A percentile compares a stretch with the other conserved stretches of the same genome.
Evolutionary conservation across 768 basidiomycete species (phyloP).

Genomic region (Lanmaoa rubissima): DNA sequence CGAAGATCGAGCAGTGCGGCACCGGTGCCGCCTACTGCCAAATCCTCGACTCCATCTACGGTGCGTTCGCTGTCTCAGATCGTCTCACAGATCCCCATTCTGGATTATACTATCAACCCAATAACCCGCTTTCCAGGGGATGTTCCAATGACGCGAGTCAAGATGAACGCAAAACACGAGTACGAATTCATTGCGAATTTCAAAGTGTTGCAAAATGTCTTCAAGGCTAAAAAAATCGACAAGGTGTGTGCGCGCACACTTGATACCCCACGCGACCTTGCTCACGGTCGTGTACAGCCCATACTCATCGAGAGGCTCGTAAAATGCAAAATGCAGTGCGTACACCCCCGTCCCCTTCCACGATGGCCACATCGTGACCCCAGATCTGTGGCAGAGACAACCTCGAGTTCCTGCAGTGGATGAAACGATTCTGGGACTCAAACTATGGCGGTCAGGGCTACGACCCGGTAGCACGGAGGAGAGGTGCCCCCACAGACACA

Average conservation of each 20-base stretch:
- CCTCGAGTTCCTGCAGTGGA: conserved; percentile 97
- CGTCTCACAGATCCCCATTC: conserved; percentile 18
- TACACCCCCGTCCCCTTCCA: conserved; percentile 20
- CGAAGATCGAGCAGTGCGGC: conserved; percentile 90
- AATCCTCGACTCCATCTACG: conserved; percentile 91
- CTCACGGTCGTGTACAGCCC: conserved; percentile 50
- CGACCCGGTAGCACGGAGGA: conserved; percentile 79
- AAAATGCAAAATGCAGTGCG: conserved; percentile 99
- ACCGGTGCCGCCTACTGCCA: conserved; percentile 94
- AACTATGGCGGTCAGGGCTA: conserved; percentile 88
- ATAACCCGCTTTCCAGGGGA: conserved; percentile 55
- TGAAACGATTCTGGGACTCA: conserved; percentile 92
- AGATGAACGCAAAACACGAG: conserved; percentile 94
- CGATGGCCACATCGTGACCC: conserved; percentile 16
- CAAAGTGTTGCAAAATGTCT: conserved; percentile 90
- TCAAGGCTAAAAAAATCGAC: conserved; percentile 92
- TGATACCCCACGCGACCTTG: background rate
- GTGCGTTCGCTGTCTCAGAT: conserved; percentile 42
- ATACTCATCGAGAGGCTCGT: conserved; percentile 93
- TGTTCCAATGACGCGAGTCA: conserved; percentile 87
- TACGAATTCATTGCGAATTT: conserved; percentile 95
- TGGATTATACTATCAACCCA: conserved; percentile 9
- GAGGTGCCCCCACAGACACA: conserved; percentile 70
- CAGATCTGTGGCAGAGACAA: conserved; percentile 65
- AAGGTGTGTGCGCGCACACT: conserved; percentile 54